phyloP scores from a whole-genome alignment of 176 grass and related monocot genomes.

The Avena eriantha region DNA sequence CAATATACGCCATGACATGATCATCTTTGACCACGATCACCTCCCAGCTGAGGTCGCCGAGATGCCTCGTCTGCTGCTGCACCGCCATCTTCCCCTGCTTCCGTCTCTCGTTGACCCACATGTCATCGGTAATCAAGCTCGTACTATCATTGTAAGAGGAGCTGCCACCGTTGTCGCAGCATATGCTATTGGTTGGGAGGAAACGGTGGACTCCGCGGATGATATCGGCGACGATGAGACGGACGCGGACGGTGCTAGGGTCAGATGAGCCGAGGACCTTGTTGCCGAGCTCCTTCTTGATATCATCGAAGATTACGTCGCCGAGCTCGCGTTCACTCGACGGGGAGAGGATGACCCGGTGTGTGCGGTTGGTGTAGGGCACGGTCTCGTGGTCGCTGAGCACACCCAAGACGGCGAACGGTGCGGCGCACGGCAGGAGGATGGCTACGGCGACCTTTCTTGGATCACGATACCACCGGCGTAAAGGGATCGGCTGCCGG shows the following conservation, averaged over 20 bases:
- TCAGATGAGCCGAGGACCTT: neutral
- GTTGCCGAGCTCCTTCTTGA: neutral
- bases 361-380: neutral
- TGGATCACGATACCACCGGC: neutral
- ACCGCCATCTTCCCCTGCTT: neutral
- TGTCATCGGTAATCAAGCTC: no score
- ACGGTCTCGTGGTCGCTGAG: neutral
- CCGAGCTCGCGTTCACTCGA: neutral
- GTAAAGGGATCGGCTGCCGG: neutral
- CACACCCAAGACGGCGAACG: neutral
- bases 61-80: neutral
- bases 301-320: neutral
- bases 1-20: neutral
- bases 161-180: neutral
- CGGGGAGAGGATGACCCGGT: neutral
- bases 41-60: neutral
- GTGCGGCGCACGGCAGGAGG: neutral
- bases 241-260: neutral
- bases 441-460: neutral
- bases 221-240: neutral
- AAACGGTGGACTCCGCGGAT: neutral
- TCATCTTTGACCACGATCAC: neutral
- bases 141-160: no score
- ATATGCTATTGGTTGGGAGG: neutral
- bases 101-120: no score